Evolutionary conservation across 1,139 yeast genomes (phyloP), one percentile per base, ranked within the genome.

Genomic region (Yamadazyma atlantica): DNA sequence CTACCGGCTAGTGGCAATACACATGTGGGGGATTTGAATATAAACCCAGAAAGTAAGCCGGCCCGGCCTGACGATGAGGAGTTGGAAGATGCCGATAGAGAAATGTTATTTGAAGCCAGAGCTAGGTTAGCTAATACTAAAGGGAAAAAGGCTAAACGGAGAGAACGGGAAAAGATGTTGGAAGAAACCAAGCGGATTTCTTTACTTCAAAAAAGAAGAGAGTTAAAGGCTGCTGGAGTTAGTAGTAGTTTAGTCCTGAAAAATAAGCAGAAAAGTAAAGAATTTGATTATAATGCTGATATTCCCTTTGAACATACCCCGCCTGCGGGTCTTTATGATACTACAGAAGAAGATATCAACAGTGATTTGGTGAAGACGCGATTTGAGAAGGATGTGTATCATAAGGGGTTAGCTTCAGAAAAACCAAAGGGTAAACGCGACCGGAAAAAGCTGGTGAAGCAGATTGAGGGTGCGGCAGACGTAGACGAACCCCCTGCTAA

Each of bases 71-170:
- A 86, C 58, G 78, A 80, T 2, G 82, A 77, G 9, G 88, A 82
- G 32, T 66, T 88, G 70, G 90, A 82, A 43, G 97, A 89, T 39
- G 96, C 88, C 43, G 96, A 92, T 51, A 66, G 78, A 44, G 97
- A 92, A 57, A 89, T 92, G 97, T 63, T 92, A 9, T 80, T 90
- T 8, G 98, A 92, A 55, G 97, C 98, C 0, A 76, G 85, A 38
- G 96, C 97, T 1, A 75, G 98, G 50, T 65, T 92, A 47, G 88
- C 96, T 8, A 90, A 88, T 52, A 90, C 97, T 0, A 92, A 85
- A 57, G 98, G 98, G 44, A 89, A 90, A 51, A 92, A 92, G 61
- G 97, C 97, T 1, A 86, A 89, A 44, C 65, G 98, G 43, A 87
- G 90, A 55, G 88, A 85, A 3, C 70, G 98, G 40, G 98, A 92